A percentile compares a stretch with the other conserved stretches of the same genome.
Conservation (phyloP, 768 basidiomycete genomes). For the Asterophora parasitica region DNA sequence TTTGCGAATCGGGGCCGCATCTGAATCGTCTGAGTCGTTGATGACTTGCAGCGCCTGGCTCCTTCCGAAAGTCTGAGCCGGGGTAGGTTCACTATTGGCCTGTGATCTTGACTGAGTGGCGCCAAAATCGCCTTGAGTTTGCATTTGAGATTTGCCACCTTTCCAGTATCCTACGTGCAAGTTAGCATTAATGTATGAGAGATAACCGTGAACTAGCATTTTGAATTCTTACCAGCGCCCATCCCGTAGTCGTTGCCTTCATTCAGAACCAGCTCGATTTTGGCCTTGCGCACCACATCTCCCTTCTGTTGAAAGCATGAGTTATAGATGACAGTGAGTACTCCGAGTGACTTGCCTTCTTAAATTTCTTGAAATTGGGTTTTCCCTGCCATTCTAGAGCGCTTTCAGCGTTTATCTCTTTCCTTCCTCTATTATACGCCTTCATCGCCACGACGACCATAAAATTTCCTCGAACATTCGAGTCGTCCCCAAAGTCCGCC, state of each 20-base stretch:
- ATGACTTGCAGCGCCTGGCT: conserved; percentile 25
- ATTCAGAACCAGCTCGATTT: conserved; percentile 47
- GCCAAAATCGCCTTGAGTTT: conserved; percentile 15
- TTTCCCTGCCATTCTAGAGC: conserved; percentile 42
- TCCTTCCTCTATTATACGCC: conserved; percentile 32
- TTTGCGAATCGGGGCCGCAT: conserved; percentile 5
- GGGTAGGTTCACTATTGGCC: conserved; percentile 13
- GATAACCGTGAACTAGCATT: not conserved
- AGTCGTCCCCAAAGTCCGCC: conserved; percentile 63
- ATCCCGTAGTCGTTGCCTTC: conserved; percentile 53
- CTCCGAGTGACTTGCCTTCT: conserved; percentile 41
- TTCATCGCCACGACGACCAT: conserved; percentile 74
- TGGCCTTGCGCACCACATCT: conserved; percentile 21
- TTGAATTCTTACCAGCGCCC: conserved; percentile 38
- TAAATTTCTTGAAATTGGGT: conserved; percentile 78
- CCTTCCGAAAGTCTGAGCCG: conserved; percentile 18
- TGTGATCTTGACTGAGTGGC: conserved; percentile 16
- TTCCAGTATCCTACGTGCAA: conserved; percentile 53
- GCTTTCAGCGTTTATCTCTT: conserved; percentile 16
- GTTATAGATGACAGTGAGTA: not conserved
- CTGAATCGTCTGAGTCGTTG: conserved; percentile 31
- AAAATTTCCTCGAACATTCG: conserved; percentile 65
- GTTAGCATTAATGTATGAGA: conserved; percentile 3
- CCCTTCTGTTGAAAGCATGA: conserved; percentile 22
- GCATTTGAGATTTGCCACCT: conserved; percentile 24